These are phyloP conservation scores for Diphasiastrum complanatum DNA, from an alignment of 83 land plant species.

Conservation along the genomic window DNA sequence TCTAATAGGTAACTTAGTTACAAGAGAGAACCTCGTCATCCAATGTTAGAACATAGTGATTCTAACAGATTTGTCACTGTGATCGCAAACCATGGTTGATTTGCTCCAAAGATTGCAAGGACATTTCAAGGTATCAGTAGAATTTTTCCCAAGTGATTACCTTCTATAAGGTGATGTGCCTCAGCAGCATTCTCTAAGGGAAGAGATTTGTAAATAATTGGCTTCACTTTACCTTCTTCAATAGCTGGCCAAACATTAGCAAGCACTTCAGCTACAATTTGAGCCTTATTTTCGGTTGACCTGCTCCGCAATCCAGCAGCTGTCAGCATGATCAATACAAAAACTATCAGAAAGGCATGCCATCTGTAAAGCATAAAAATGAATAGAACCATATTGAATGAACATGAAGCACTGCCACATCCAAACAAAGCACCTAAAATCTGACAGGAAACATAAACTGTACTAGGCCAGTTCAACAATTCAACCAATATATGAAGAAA, in stretches of 20 bases:
- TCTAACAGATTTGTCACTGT: too few species aligned
- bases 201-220: slow-evolving; percentile 3
- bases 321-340: background rate
- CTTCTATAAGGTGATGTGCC: slow-evolving; percentile 14
- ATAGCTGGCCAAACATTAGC: slow-evolving; percentile 22
- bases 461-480: too few species aligned
- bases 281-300: slow-evolving; percentile 15
- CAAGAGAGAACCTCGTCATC: too few species aligned
- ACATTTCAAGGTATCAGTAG: slow-evolving; percentile 9
- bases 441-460: too few species aligned
- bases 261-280: slow-evolving; percentile 13
- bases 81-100: background rate
- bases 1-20: too few species aligned
- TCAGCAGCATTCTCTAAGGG: slow-evolving; percentile 18
- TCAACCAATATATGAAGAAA: background rate
- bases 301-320: slow-evolving; percentile 21
- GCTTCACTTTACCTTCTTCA: slow-evolving; percentile 20
- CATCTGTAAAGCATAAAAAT: too few species aligned
- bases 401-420: too few species aligned
- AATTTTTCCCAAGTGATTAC: slow-evolving; percentile 21
- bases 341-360: too few species aligned
- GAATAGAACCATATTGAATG: too few species aligned
- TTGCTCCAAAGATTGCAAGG: background rate
- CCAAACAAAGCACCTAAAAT: too few species aligned
- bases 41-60: too few species aligned